Evolutionary conservation across 495 filamentous ascomycete species (phyloP), one percentile per base, ranked within the genome.

Genomic region (Schizothecium vesticola): DNA sequence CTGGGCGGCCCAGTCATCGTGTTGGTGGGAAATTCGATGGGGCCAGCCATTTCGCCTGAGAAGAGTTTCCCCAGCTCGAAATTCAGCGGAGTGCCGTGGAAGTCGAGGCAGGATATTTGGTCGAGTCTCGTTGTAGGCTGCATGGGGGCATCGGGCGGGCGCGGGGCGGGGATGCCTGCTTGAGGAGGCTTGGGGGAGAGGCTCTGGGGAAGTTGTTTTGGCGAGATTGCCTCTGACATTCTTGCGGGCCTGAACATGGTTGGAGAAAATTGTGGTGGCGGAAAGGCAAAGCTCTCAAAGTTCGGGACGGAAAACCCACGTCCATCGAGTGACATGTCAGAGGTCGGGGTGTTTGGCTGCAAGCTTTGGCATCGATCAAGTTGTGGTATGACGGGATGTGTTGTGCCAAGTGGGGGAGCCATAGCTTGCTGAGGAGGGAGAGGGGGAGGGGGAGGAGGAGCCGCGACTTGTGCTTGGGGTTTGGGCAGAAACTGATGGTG

Each of bases 341-440:
- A 13, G 16, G 11, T 9, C 4, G 62, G 26, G 8, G 70, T 65
- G 73, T 64, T 33, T 61, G 72, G 31, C 67, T 72, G 22, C 68
- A 68, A 1, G 65, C 65, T 67, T 72, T 70, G 23, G 71, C 70
- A 62, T 71, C 73, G 31, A 73, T 26, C 64, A 24, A 13, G 72
- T 71, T 65, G 69, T 71, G 28, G 43, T n/a, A 51, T 51, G 43
- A 51, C 59, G 13, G 60, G 67, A 16, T 59, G 2, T n/a, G 59
- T 51, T n/a, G 16, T 51, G 16, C 3, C 16, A 51, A 51, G 43
- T 2, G 43, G 43, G 43, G 43, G 43, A n/a, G 43, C 43, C 43
- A n/a, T 51, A 19, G 9, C 19, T n/a, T 51, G 43, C 16, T 51
- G 43, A n/a, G 31, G 31, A 13, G 43, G 43, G 43, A 43, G 33